Base-by-base conservation (phyloP, 345 rosid genomes). In the Isatis tinctoria region DNA sequence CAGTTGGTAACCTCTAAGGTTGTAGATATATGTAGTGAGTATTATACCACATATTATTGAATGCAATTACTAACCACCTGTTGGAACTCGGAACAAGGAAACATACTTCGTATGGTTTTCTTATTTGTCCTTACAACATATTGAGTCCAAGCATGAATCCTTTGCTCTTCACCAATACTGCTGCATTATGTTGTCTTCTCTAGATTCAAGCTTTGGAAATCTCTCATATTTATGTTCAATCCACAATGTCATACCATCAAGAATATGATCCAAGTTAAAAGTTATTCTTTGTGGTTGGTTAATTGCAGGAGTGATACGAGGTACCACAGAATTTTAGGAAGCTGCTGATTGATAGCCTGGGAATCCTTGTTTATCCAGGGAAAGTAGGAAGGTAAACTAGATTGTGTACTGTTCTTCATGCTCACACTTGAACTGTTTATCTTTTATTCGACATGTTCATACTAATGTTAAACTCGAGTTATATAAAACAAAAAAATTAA, bases 351-450 rank as follows among this genome's bases (percentile, higher is more conserved):
- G 58, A 90, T 58, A 86, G 80, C 79, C 76, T 89, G 76, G 74
- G 84, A 80, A 81, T 83, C 72, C 80, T 91, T 74, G 89, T 83
- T 78, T 79, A 54, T 6, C 82, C 78, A 79, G 87, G 79, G 20
- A 89, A 86, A 82, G 85, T 91, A 45, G 87, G 84, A 87, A 85
- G 91, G 93, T 91, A 40, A 18, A 79, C 58, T 53, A 71, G 58
- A 24, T 52, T 52, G 16, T 52, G 2, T 33, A 12, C 57, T 16
- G 3, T 7, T 33, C 14, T 40, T 6, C 45, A 13, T 40, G 4
- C 45, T 7, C 14, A 14, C 45, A 40, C 45, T 1, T 62, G 5
- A 9, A 40, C 41, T 48, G 14, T 39, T 39, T 32, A 39, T 39
- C 40, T 4, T 57, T 10, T 30, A 16, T 14, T 20, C n/a, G 20